Percentiles rank a stretch among this genome's conserved stretches.
phyloP scores from a whole-genome alignment of 1,284 basidiomycete species.

The Trametes versicolor region DNA sequence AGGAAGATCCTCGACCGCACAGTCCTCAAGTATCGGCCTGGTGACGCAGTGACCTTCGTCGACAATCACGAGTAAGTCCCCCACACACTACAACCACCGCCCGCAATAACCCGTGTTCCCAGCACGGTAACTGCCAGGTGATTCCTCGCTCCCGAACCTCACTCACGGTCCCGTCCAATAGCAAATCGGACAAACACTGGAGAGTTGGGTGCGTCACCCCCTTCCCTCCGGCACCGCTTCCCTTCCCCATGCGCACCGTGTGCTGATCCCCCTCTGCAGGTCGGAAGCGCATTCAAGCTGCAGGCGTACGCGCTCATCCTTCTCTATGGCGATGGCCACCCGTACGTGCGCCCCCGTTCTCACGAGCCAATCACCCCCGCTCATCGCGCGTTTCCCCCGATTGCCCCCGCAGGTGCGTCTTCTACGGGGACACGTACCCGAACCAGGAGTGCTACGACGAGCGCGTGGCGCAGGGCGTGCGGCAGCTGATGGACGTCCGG shows the following conservation, averaged over 20 bases:
- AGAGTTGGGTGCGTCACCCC: slow-evolving; percentile 74
- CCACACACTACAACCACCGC: slow-evolving; percentile 4
- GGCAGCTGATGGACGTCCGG: slow-evolving; percentile 64
- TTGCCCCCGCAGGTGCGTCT: slow-evolving; percentile 73
- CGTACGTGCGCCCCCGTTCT: slow-evolving; percentile 59
- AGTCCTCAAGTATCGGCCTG: slow-evolving; percentile 64
- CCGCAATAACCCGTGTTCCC: slow-evolving; percentile 7
- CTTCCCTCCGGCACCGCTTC: neutral
- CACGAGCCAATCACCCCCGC: slow-evolving; percentile 19
- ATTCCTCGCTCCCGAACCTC: slow-evolving; percentile 6
- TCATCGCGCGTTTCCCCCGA: slow-evolving; percentile 9
- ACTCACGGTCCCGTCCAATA: slow-evolving; percentile 41
- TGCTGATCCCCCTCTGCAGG: slow-evolving; percentile 52
- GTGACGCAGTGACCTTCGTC: slow-evolving; percentile 84
- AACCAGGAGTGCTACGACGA: slow-evolving; percentile 72
- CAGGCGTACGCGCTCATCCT: slow-evolving; percentile 91
- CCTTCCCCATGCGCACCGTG: neutral
- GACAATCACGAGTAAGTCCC: slow-evolving; percentile 83
- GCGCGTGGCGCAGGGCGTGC: slow-evolving; percentile 59
- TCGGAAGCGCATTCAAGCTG: slow-evolving; percentile 72
- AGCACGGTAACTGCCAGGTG: slow-evolving; percentile 60
- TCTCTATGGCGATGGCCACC: slow-evolving; percentile 85
- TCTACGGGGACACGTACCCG: slow-evolving; percentile 90
- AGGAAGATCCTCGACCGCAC: slow-evolving; percentile 68
- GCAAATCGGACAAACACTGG: slow-evolving; percentile 78